Percentiles rank a stretch among this genome's conserved stretches.
Conservation (phyloP, 495 filamentous ascomycete species). For the Talaromyces thailandensis region DNA sequence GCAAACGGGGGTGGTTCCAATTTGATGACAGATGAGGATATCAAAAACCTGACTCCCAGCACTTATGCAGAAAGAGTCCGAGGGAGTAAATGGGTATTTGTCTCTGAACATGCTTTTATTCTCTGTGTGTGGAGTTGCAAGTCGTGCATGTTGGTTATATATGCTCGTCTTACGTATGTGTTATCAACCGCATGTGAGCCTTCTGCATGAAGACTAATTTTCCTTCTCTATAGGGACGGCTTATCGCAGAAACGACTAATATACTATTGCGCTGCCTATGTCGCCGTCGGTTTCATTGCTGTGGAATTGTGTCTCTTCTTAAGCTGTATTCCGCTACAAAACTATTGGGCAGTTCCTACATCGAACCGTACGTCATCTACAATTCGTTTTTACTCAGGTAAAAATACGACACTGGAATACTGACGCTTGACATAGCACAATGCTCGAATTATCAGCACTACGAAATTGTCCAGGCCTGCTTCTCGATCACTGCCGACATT, state of each 20-base stretch:
- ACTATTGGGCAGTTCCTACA: constrained; percentile 53
- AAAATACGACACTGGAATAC: background rate
- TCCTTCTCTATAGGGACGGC: constrained; percentile 23
- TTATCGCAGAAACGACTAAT: constrained; percentile 30
- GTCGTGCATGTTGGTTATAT: constrained; percentile 47
- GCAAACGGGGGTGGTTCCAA: constrained; percentile 46
- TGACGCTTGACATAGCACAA: constrained; percentile 24
- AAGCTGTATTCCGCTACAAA: constrained; percentile 49
- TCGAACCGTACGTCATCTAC: constrained; percentile 15
- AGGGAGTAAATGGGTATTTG: constrained; percentile 49
- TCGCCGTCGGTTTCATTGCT: constrained; percentile 46
- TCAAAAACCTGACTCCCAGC: constrained; percentile 23
- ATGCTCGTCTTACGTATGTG: constrained; percentile 40
- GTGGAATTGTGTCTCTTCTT: constrained; percentile 57
- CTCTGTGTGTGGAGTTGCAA: constrained; percentile 43
- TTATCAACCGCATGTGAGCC: background rate
- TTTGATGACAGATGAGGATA: constrained; percentile 36
- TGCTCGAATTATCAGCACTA: constrained; percentile 44
- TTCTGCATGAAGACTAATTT: background rate
- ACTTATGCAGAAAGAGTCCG: constrained; percentile 32
- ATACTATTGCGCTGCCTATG: constrained; percentile 41
- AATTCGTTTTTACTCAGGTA: background rate
- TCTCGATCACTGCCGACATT: constrained; percentile 59
- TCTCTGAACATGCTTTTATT: constrained; percentile 45
- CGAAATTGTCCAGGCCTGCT: constrained; percentile 40